Base-by-base conservation (phyloP, 805 yeast genomes). In the Nakazawaea wyomingensis region DNA sequence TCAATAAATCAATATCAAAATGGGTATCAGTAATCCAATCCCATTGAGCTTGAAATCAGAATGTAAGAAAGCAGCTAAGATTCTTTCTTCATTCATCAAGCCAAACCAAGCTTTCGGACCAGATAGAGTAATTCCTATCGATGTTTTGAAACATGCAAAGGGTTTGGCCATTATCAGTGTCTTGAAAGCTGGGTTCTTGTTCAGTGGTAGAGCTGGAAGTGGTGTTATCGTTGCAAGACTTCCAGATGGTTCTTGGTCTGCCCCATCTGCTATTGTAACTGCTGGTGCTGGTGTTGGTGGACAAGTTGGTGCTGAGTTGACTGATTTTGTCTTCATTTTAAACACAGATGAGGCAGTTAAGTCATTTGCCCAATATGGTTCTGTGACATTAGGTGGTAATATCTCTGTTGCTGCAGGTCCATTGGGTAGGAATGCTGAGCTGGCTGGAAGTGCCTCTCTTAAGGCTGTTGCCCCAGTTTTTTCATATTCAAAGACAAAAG, bases 221-320 rank as follows among this genome's bases (percentile, higher is more conserved):
- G 99, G 99, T 50, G 86, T 91, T 28, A 85, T 91, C 48, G 95
- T 91, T 20, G 96, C 97, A 4, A 71, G 97, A 47, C 71, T 93
- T 39, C 95, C 95, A 2, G 98, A 93, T 63, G 98, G 97, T 1
- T 65, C 85, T 0, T 91, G 99, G 99, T 89, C 97, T 11, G 95
- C 97, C 3, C 99, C 99, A 1, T 82, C 95, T 2, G 99, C 97
- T 8, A 83, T 93, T 51, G 82, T 80, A 41, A 86, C 97, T 18
- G 98, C 96, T 3, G 99, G 98, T 54, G 98, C 97, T 4, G 98
- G 99, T 56, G 97, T 93, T 5, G 99, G 99, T 47, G 99, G 99
- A 34, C 95, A 89, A 68, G 78, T 93, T 50, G 99, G 99, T 33
- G 90, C 96, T 7, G 99, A 91, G 61, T 69, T 91, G 55, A 91